Evolutionary conservation across 345 rosid genomes (phyloP), one percentile per base, ranked within the genome.

Genomic region (Acer yangbiense): DNA sequence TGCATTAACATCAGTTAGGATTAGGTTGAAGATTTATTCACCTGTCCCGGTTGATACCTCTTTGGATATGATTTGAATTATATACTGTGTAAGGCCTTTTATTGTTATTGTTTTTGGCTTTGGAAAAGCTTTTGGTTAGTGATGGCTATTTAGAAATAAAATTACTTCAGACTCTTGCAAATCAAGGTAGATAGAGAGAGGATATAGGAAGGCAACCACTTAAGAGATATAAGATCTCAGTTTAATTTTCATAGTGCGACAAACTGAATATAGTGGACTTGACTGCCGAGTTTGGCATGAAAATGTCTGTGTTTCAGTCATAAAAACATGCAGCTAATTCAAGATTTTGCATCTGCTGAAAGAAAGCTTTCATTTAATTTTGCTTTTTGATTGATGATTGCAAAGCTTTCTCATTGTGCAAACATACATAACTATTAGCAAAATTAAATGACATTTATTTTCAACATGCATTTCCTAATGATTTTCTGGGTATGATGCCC

Each of bases 401-500:
- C 6, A 70, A 52, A 27, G 43, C 73, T 61, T 2, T 43, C 67
- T 73, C 9, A 73, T 23, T 41, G 18, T 1, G 75, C 27, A 9
- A 55, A 55, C 9, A n/a, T 63, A 27, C 25, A 8, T 76, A 20
- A 43, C 11, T 0, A 9, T 43, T 43, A 43, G 46, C 46, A 43
- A 43, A 43, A 17, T 63, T 25, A 23, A 25, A 21, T 0, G 18
- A 25, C 35, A 25, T 32, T 9, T 63, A 25, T 25, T 46, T 46
- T 9, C 13, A 63, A 64, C 67, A 64, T 69, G 21, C 60, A 20
- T 46, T 17, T 41, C 58, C 58, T 1, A 16, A 39, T 1, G 60
- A 67, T 23, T 78, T 78, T 52, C 25, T 23, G 14, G 48, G 43
- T 41, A 46, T 66, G 57, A 39, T 83, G 63, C 69, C 73, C 17